Base-by-base conservation (phyloP, 352 stramenopile species). In the Phytophthora vignae region DNA sequence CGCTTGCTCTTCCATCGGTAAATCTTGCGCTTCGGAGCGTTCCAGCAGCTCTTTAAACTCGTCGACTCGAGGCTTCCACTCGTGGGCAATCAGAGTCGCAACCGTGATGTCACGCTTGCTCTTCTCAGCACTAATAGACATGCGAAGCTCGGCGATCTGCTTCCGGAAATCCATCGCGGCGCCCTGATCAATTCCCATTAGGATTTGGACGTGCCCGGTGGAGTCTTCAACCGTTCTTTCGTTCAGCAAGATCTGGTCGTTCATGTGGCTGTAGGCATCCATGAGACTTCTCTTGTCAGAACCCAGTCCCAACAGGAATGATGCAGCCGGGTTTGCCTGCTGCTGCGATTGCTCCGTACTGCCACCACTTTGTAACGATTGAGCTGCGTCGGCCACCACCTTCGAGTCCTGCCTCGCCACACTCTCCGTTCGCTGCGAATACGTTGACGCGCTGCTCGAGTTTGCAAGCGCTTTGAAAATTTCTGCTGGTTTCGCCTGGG, bases 241-340 rank as follows among this genome's bases (percentile, higher is more conserved):
- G 60, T 88, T 86, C 38, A 84, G 64, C 54, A 79, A 64, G 44
- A 76, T 81, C 58, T 80, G 63, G 25, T 83, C 63, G 49, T 85
- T 84, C 40, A 81, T 63, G 50, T 77, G 55, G 25, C 69, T 76
- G 66, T 85, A 85, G 12, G 69, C 57, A 44, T 73, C 63, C 46
- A 79, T 42, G 22, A 77, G 50, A 40, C 59, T 71, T 55, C 17
- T 49, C 55, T 65, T 67, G 21, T 77, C 59, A 15, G 55, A 70
- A 27, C 49, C 40, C 49, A 57, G 12, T 15, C 21, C 38, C 59
- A 60, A 48, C 21, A 69, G 22, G 42, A 42, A 65, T 38, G 29
- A 44, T 15, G 40, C 29, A 31, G n/a, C 59, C 48, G 46, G 36
- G 33, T 21, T 42, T 19, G 33, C 55, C 11, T 72, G 44, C 17